These are phyloP conservation scores for Metschnikowia aberdeeniae DNA, from an alignment of 805 yeast species.

Conservation along the genomic window DNA sequence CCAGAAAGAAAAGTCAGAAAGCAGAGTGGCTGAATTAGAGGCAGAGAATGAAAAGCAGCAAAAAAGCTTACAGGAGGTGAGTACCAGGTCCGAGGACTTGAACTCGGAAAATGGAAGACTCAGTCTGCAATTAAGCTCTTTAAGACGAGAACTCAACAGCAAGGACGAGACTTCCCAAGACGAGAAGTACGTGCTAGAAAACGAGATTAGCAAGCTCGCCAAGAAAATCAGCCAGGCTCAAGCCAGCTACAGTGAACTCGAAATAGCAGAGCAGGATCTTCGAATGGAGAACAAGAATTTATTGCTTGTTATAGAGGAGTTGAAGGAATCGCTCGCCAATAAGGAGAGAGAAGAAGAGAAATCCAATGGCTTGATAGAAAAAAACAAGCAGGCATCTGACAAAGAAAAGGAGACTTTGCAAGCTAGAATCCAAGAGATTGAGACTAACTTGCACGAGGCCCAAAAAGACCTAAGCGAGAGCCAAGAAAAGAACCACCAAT, in stretches of 20 bases:
- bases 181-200: constrained; percentile 39
- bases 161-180: constrained; percentile 35
- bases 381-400: constrained; percentile 1
- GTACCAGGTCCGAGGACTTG: constrained; percentile 32
- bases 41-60: constrained; percentile 17
- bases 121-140: constrained; percentile 33
- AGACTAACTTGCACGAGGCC: background rate
- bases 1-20: constrained; percentile 43
- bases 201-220: constrained; percentile 33
- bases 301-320: constrained; percentile 40
- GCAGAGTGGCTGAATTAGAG: constrained; percentile 31
- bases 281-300: constrained; percentile 39
- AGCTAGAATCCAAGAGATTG: constrained; percentile 1
- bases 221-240: constrained; percentile 39
- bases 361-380: constrained; percentile 3
- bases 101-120: constrained; percentile 54
- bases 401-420: constrained; percentile 6
- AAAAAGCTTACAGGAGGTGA: constrained; percentile 13
- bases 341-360: constrained; percentile 23
- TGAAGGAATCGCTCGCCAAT: constrained; percentile 37
- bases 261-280: constrained; percentile 35
- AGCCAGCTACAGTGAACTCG: constrained; percentile 39
- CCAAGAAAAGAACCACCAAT: constrained; percentile 7
- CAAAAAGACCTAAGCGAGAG: constrained; percentile 2
- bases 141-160: constrained; percentile 35